Evolutionary conservation across 768 basidiomycete genomes (phyloP), one percentile per base, ranked within the genome.

Genomic region (Suillus discolor): DNA sequence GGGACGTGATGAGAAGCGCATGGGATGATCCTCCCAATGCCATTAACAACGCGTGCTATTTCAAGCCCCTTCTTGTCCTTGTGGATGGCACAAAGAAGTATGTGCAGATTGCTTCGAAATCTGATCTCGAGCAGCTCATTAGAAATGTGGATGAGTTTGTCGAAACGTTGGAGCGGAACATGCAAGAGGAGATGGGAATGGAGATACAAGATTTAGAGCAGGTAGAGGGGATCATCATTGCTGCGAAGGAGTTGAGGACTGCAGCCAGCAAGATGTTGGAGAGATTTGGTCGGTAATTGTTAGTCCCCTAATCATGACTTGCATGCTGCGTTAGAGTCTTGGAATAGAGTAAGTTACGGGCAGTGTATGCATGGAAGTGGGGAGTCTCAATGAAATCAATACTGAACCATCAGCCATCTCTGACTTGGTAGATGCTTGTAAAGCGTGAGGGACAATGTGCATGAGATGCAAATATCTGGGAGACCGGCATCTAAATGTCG

Each of bases 11-110:
- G 15, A 28, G 25, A 53, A 16, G 25, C 25, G 16, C 25, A 1
- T 28, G 25, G 25, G 2, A 25, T 3, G 0, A 6, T 49, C 2
- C 0, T 25, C 15, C 6, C 6, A 6, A 13, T 25, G 12, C 2
- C 23, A 23, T 15, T 25, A 0, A 6, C 4, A 13, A n/a, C 4
- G n/a, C n/a, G 12, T 0, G 12, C 12, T 2, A 1, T 47, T 11
- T 47, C n/a, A 11, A 47, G 45, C 4, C 6, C 11, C 12, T 45
- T 11, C 20, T 13, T 25, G 23, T 7, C 47, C 23, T 49, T 23
- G 23, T 25, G 23, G 13, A 49, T 15, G 6, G 13, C 13, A 25
- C 23, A 49, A 49, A 49, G 47, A 49, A 15, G 13, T 49, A 25
- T 15, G 15, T 49, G 47, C 23, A 15, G 3, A 15, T 15, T 15